phyloP scores from a whole-genome alignment of 73 alveolate genomes.

The Paramecium octaurelia region DNA sequence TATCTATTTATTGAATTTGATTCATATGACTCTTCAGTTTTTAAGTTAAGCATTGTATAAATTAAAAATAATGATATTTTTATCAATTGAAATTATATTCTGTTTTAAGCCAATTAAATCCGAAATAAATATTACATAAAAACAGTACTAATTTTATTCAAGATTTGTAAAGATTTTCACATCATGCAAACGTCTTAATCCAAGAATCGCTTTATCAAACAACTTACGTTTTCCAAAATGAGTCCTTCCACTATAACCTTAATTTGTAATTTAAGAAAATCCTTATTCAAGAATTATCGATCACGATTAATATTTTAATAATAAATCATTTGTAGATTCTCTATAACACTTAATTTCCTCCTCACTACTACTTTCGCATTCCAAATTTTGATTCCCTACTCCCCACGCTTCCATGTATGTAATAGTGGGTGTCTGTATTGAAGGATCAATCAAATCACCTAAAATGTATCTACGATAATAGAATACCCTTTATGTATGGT shows the following conservation, averaged over 20 bases:
- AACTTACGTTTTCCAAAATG: background rate
- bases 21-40: background rate
- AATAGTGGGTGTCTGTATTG: background rate
- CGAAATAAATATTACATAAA: background rate
- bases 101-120: background rate
- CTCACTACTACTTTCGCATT: background rate
- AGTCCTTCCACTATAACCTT: background rate
- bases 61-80: background rate
- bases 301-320: conserved; percentile 18
- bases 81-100: background rate
- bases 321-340: conserved; percentile 37
- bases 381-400: background rate
- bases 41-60: background rate
- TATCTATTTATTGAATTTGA: background rate
- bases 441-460: conserved; percentile 18
- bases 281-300: background rate
- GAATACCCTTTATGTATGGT: conserved; percentile 17
- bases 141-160: background rate
- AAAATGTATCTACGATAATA: background rate
- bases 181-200: background rate
- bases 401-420: conserved; percentile 43
- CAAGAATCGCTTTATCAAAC: background rate
- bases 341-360: conserved; percentile 29
- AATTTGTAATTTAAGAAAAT: background rate
- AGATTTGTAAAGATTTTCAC: background rate